Evolutionary conservation across 257 asterid species (phyloP), one percentile per base, ranked within the genome.

Genomic region (Rehmannia glutinosa): DNA sequence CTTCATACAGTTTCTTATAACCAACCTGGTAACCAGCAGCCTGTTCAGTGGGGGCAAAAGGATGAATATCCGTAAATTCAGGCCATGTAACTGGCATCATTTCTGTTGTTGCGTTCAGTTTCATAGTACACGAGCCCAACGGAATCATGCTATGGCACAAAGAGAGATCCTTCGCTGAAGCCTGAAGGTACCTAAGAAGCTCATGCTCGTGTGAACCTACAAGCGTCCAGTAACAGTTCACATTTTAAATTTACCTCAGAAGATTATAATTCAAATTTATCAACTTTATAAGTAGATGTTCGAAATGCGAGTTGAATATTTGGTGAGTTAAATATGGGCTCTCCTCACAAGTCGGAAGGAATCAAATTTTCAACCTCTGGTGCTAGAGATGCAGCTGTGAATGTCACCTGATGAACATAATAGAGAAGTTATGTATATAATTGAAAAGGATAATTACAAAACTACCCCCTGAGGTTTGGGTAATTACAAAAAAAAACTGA

Each of bases 61-160:
- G 99, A 78, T 94, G 99, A 72, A 94, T 75, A 45, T 86, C 74
- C 6, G 99, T 47, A 62, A 91, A 94, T 46, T 69, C 87, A 28
- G 99, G 97, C 97, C 97, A 94, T 36, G 97, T 91, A 59, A 94
- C 93, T 1, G 99, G 97, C 97, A 91, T 91, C 99, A 94, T 94
- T 80, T 94, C 99, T 1, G 97, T 80, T 0, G 99, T 91, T 46
- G 97, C 97, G 19, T 91, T 94, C 82, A 94, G 63, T 72, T 94
- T 94, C 99, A 94, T 94, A 1, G 99, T 94, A 73, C 99, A 94
- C 36, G 99, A 94, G 62, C 99, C 99, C 77, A 94, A 75, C 1
- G 99, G 97, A 77, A 94, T 94, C 99, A 94, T 94, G 80, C 97
- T 94, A 59, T 91, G 99, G 87, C 97, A 88, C 78, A 94, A 69